Conservation (phyloP, 139 green algal species). For the Chlorella sp. region DNA sequence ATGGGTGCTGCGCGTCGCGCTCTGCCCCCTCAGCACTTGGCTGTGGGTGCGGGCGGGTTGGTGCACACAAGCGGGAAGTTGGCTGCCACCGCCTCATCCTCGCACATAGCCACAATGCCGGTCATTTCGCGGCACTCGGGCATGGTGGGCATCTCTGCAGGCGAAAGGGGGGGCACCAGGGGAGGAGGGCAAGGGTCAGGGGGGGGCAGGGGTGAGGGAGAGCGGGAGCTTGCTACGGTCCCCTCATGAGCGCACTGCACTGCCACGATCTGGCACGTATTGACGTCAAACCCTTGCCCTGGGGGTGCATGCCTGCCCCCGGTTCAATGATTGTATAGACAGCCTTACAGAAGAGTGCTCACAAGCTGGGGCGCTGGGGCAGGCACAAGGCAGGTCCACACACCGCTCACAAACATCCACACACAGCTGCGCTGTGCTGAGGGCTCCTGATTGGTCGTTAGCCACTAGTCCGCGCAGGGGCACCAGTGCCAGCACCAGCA, state of each 20-base stretch:
- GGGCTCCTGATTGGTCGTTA: no score
- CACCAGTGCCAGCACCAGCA: no score
- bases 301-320: no score
- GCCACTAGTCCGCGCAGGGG: no score
- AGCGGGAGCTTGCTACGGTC: background rate
- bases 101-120: background rate
- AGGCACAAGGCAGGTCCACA: background rate
- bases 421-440: no score
- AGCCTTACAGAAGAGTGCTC: no score
- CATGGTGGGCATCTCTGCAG: constrained; percentile 29
- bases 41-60: background rate
- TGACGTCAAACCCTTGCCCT: background rate
- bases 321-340: no score
- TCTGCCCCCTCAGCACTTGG: background rate
- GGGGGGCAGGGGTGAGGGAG: background rate
- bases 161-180: background rate
- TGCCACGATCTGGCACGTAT: background rate
- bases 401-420: no score
- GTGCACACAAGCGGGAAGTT: constrained; percentile 12
- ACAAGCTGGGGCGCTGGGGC: background rate
- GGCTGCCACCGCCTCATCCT: background rate
- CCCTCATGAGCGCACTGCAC: background rate
- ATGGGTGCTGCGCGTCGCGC: background rate
- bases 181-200: background rate
- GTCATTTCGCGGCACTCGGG: constrained; percentile 4